Base-by-base conservation (phyloP, 1,284 basidiomycete species). In the Ustilago vetiveriae region DNA sequence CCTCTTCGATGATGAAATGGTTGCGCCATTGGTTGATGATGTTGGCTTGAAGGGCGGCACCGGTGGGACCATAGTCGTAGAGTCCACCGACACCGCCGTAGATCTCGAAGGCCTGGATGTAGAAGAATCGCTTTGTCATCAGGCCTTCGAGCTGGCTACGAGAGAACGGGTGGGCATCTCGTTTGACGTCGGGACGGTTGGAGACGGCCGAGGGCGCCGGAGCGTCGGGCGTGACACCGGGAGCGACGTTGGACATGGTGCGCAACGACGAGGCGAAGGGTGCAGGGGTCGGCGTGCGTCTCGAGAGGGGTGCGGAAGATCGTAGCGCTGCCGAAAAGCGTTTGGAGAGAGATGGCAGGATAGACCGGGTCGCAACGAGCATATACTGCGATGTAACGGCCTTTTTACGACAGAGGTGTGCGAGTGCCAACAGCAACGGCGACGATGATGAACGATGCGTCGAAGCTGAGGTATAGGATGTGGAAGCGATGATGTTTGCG, bases 1-100 rank as follows among this genome's bases (percentile, higher is more conserved):
- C 89, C 82, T 99, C 95, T 80, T 98, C 92, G 79, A 98, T 87
- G 85, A 99, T 97, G 82, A 98, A 98, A 85, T 98, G 96, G 82
- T 91, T 92, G 62, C 96, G 88, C 96, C 96, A 99, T 86, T 92
- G 91, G 7, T 91, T 86, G 80, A 98, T 90, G 84, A 99, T 93
- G 86, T 98, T 98, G 73, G 94, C 92, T 82, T 98, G 95, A 27
- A 98, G 87, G 3, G 94, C 88, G 2, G 94, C 95, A 68, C 96
- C 95, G 5, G 94, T 92, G 41, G 93, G 93, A 41, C 94, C 83
- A 66, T 79, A 83, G 76, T 82, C 83, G 63, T 79, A 82, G 37
- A 98, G 85, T 65, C 95, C 95, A 62, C 94, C 94, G 63, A 97
- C 91, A 91, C 94, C 95, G 66, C 94, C 93, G 79, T 98, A 98